Percentiles rank a stretch among this genome's conserved stretches.
phyloP scores from a whole-genome alignment of 805 yeast species.

The Candida sphagnicola region DNA sequence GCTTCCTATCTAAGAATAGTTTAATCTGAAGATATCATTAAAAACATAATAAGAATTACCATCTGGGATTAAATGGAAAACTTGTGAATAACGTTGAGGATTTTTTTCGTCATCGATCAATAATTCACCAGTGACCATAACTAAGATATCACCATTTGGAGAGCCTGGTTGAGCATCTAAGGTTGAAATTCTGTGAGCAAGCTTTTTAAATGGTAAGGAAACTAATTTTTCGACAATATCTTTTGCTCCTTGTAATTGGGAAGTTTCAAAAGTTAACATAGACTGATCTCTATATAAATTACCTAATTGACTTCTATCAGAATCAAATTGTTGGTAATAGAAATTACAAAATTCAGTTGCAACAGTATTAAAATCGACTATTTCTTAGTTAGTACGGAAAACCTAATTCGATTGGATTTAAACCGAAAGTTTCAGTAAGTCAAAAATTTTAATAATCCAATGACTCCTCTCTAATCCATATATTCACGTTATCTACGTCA shows the following conservation, averaged over 20 bases:
- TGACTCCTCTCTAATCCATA: too few relatives aligned
- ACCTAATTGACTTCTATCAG: slow-evolving; percentile 88
- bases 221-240: slow-evolving; percentile 88
- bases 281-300: slow-evolving; percentile 94
- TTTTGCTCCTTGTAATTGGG: slow-evolving; percentile 92
- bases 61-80: slow-evolving; percentile 94
- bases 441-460: too few relatives aligned
- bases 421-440: too few relatives aligned
- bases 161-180: slow-evolving; percentile 98
- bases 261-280: slow-evolving; percentile 94
- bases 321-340: slow-evolving; percentile 92
- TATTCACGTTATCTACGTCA: too few relatives aligned
- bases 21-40: slow-evolving; percentile 95
- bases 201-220: slow-evolving; percentile 87
- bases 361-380: slow-evolving; percentile 44
- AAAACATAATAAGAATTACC: slow-evolving; percentile 87
- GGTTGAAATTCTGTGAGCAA: slow-evolving; percentile 88
- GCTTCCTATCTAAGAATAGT: slow-evolving; percentile 57
- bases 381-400: neutral
- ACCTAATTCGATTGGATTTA: too few relatives aligned
- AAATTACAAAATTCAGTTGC: slow-evolving; percentile 84
- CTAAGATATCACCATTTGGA: slow-evolving; percentile 86
- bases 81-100: slow-evolving; percentile 95
- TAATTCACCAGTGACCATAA: slow-evolving; percentile 96
- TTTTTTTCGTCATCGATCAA: slow-evolving; percentile 91